These are phyloP conservation scores for Helianthus annuus DNA, from an alignment of 129 eudicot species.

Conservation along the genomic window HanXRQr2.0-SUNRISE NC_035437.2:176712922-176713421, in stretches of 20 bases:
- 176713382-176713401: constrained; percentile 66
- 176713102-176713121: constrained; percentile 1
- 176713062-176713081: background rate
- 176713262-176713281: constrained; percentile 70
- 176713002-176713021: background rate
- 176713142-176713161: constrained; percentile 2
- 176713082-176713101: constrained; percentile 7
- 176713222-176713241: constrained; percentile 68
- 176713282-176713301: constrained; percentile 70
- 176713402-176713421: constrained; percentile 16
- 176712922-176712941: too few relatives aligned
- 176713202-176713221: constrained; percentile 74
- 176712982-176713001: background rate
- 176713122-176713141: background rate
- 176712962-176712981: too few relatives aligned
- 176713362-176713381: constrained; percentile 77
- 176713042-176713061: background rate
- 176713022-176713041: constrained; percentile 3
- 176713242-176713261: constrained; percentile 77
- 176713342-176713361: constrained; percentile 71
- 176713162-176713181: constrained; percentile 46
- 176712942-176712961: too few relatives aligned
- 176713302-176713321: constrained; percentile 72
- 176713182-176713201: constrained; percentile 63
- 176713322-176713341: constrained; percentile 72